Base-by-base conservation (phyloP, 345 rosid species). In the Lepidium aucheri region DNA sequence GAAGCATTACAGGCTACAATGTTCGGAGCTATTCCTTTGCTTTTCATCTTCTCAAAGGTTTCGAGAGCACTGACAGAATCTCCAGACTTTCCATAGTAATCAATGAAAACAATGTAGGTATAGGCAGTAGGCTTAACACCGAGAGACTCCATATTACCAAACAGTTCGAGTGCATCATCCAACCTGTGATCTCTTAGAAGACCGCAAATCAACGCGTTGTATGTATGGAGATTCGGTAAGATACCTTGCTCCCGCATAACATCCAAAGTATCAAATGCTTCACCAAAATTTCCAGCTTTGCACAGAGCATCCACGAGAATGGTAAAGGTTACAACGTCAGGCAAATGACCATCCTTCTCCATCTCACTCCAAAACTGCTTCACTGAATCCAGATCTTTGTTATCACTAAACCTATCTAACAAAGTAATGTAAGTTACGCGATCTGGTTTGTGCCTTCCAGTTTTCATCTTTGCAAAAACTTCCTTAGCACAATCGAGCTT, bases 1-100 rank as follows among this genome's bases (percentile, higher is more conserved):
- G 97, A 88, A 10, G 91, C 92, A 76, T 90, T 93, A 72, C 85
- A 86, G 42, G 97, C 93, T 57, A 93, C 87, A 74, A 88, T 82
- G 64, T 86, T 79, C 1, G 94, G 97, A 81, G 81, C 94, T 54
- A 88, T 85, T 55, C 98, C 96, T 68, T 67, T 78, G 41, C 35
- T 38, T 75, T 84, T 90, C 96, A 93, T 90, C 69, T 77, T 77
- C 77, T 85, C 87, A 78, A 90, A 90, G 26, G 85, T 88, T 82
- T 82, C 83, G 6, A 93, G 81, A 74, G 96, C 90, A 71, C 80
- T 83, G 7, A 64, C 68, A 13, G 79, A 74, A 35, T 84, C 82
- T 65, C 90, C 90, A 26, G 76, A 70, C 84, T 93, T 93, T 59
- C 97, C 98, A 60, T 90, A 85, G 78, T 90, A 88, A 78, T 93